A percentile compares a stretch with the other conserved stretches of the same genome.
Conservation (phyloP, 768 basidiomycete genomes). For the Cubamyces lactineus region DNA sequence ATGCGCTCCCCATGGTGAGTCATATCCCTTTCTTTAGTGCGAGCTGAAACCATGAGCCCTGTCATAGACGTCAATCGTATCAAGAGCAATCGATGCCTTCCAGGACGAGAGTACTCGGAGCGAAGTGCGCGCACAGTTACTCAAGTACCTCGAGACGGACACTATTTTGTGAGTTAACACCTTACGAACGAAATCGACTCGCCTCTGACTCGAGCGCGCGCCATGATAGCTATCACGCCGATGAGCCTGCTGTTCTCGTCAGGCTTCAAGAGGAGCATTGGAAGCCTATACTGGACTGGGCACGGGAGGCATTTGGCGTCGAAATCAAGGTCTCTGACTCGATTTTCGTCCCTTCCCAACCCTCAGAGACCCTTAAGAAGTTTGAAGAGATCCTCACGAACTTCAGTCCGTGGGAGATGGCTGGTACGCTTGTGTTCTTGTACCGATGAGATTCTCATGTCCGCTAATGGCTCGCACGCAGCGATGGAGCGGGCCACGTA, state of each 20-base stretch:
- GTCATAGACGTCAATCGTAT: slow-evolving; percentile 91
- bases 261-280: slow-evolving; percentile 81
- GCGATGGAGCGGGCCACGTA: slow-evolving; percentile 93
- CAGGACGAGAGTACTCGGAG: slow-evolving; percentile 54
- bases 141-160: slow-evolving; percentile 93
- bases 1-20: slow-evolving; percentile 87
- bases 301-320: slow-evolving; percentile 62
- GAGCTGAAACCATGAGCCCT: too few species aligned
- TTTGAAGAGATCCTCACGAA: slow-evolving; percentile 58
- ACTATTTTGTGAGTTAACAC: slow-evolving; percentile 71
- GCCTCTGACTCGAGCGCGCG: too few species aligned
- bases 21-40: neutral
- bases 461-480: slow-evolving; percentile 33
- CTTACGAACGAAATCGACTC: neutral
- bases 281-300: slow-evolving; percentile 88
- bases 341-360: slow-evolving; percentile 70
- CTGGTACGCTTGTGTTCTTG: slow-evolving; percentile 58
- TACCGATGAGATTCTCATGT: neutral
- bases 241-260: slow-evolving; percentile 75
- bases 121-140: slow-evolving; percentile 67
- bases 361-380: slow-evolving; percentile 64
- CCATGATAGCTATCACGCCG: slow-evolving; percentile 73
- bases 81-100: slow-evolving; percentile 87
- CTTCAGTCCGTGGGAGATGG: slow-evolving; percentile 86
- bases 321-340: slow-evolving; percentile 73